Evolutionary conservation across 257 asterid species (phyloP).

Genomic region (Echium plantagineum): DNA sequence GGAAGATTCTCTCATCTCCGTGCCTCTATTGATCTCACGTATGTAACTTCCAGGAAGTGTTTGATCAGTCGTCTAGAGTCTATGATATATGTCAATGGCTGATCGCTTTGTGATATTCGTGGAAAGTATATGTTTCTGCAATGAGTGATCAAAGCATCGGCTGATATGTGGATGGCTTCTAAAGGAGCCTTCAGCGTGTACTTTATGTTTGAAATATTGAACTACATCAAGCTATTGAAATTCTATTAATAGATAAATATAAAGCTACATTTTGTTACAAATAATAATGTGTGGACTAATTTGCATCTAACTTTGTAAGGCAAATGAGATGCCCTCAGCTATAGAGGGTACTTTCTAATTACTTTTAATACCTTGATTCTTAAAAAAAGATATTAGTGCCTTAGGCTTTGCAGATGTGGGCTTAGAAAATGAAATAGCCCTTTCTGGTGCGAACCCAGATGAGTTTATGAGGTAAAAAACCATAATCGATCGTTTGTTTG

Average conservation of each 20-base stretch:
- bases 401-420: too few species aligned
- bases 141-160: neutral
- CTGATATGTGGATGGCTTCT: neutral
- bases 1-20: constrained; percentile 45
- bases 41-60: constrained; percentile 16
- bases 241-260: neutral
- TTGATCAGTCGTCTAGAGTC: neutral
- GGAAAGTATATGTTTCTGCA: neutral
- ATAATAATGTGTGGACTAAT: neutral
- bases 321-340: too few species aligned
- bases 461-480: too few species aligned
- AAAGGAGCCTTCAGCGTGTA: neutral
- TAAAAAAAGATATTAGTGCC: too few species aligned
- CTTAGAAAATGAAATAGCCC: too few species aligned
- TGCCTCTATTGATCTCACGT: constrained; percentile 66
- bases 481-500: too few species aligned
- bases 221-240: neutral
- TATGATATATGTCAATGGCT: neutral
- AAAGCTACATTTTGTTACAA: neutral
- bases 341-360: too few species aligned
- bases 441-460: too few species aligned
- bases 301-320: neutral
- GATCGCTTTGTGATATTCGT: neutral
- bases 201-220: neutral
- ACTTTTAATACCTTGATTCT: too few species aligned